phyloP scores from a whole-genome alignment of 1,284 basidiomycete species.

The Porphyrellus sp. region DNA sequence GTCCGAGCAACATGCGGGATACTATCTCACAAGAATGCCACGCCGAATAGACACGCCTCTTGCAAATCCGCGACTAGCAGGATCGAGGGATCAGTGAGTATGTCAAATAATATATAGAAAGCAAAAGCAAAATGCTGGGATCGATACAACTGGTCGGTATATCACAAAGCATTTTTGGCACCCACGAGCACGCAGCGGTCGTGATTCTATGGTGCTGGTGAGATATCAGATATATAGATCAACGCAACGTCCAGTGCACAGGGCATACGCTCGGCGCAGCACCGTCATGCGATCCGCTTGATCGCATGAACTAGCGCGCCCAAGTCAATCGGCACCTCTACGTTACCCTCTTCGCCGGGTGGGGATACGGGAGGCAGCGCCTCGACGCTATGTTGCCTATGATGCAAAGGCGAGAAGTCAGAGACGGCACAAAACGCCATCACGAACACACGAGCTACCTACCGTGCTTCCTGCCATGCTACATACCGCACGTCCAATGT shows the following conservation, averaged over 20 bases:
- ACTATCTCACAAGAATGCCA: too few species aligned
- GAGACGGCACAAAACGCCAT: background rate
- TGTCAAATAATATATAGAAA: too few species aligned
- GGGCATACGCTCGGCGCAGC: too few species aligned
- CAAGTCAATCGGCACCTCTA: background rate
- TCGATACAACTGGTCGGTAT: background rate
- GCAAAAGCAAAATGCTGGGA: too few species aligned
- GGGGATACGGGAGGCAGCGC: background rate
- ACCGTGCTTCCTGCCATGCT: conserved; percentile 69
- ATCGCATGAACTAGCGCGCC: conserved; percentile 1
- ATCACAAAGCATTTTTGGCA: background rate
- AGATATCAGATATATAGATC: background rate
- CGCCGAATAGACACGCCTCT: too few species aligned
- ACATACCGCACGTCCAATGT: conserved; percentile 71
- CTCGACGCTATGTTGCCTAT: background rate
- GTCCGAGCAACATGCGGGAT: too few species aligned
- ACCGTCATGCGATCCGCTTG: background rate
- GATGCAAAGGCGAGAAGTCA: background rate
- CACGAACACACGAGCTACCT: background rate
- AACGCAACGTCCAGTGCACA: background rate
- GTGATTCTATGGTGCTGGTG: background rate
- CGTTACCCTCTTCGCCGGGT: background rate
- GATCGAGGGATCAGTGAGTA: too few species aligned
- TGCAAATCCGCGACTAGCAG: too few species aligned
- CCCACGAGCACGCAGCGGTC: background rate